Evolutionary conservation across 371 early-diverging fungal species (phyloP).

Genomic region (Mucor piriformis): DNA sequence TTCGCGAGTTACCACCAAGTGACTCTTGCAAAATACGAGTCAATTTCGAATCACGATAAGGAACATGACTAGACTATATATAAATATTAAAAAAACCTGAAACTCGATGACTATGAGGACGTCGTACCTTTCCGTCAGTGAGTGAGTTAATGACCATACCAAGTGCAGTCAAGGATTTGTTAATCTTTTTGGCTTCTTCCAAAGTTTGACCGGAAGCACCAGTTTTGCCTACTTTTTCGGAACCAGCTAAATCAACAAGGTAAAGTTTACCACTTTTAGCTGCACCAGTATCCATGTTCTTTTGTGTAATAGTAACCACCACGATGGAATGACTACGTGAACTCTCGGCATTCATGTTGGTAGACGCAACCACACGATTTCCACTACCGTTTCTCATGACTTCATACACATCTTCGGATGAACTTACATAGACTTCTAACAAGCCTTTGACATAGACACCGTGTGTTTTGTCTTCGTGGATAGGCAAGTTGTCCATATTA

Average conservation of each 20-base stretch:
- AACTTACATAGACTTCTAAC: constrained; percentile 89
- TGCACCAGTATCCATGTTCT: constrained; percentile 86
- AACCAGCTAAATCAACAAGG: constrained; percentile 99
- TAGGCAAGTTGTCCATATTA: constrained; percentile 84
- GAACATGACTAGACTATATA: constrained; percentile 85
- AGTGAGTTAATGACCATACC: constrained; percentile 99
- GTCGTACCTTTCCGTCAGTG: constrained; percentile 81
- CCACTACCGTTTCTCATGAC: constrained; percentile 90
- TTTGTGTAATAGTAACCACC: constrained; percentile 89
- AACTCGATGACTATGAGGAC: no score
- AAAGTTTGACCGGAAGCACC: constrained; percentile 97
- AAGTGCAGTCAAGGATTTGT: constrained; percentile 95
- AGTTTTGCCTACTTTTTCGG: constrained; percentile 96
- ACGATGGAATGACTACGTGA: constrained; percentile 98
- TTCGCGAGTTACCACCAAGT: constrained; percentile 95
- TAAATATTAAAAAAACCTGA: constrained; percentile 56
- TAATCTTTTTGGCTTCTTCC: constrained; percentile 99
- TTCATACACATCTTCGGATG: constrained; percentile 91
- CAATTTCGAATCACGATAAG: constrained; percentile 98
- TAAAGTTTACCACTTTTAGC: constrained; percentile 89
- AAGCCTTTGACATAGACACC: constrained; percentile 97
- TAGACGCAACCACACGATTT: constrained; percentile 89
- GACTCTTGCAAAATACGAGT: constrained; percentile 99
- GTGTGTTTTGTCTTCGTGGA: constrained; percentile 91
- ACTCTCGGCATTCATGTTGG: constrained; percentile 97